Evolutionary conservation across 2,329 filamentous ascomycete genomes (phyloP).

Genomic region (Xylaria sp.): DNA sequence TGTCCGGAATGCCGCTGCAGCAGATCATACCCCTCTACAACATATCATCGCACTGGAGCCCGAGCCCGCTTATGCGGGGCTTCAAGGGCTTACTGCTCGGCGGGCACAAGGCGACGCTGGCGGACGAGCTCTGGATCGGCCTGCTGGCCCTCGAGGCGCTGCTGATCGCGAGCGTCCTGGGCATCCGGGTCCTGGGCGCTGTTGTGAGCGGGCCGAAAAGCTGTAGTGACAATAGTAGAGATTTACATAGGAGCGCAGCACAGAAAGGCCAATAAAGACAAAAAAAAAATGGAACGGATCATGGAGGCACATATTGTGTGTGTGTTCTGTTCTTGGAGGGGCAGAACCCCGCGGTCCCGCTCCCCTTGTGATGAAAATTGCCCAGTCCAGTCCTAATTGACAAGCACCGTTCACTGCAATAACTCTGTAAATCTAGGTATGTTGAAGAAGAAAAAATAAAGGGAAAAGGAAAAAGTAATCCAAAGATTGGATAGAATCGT

Average conservation of each 20-base stretch:
- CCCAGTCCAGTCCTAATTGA: too few relatives aligned
- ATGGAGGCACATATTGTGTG: too few relatives aligned
- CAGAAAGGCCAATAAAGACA: conserved; percentile 1
- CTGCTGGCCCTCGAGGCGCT: conserved; percentile 49
- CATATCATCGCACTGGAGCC: conserved; percentile 26
- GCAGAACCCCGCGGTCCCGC: too few relatives aligned
- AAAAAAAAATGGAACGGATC: not conserved
- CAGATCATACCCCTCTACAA: conserved; percentile 23
- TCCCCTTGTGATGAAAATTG: too few relatives aligned
- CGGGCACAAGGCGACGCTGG: conserved; percentile 42
- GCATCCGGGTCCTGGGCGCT: conserved; percentile 16
- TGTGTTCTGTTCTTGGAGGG: not conserved
- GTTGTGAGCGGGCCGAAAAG: conserved; percentile 11
- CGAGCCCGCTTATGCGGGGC: conserved; percentile 32
- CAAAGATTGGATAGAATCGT: not conserved
- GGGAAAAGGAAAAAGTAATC: not conserved
- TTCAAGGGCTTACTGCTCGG: conserved; percentile 26
- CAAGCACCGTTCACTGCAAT: too few relatives aligned
- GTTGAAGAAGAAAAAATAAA: not conserved
- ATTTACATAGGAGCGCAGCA: not conserved
- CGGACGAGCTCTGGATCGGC: conserved; percentile 52
- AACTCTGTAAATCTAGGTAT: not conserved
- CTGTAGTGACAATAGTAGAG: conserved; percentile 6
- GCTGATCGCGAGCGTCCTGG: conserved; percentile 45
- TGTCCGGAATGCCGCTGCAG: conserved; percentile 8